Conservation (phyloP, 1,284 basidiomycete genomes). For the Boletus chippewaensis region DNA sequence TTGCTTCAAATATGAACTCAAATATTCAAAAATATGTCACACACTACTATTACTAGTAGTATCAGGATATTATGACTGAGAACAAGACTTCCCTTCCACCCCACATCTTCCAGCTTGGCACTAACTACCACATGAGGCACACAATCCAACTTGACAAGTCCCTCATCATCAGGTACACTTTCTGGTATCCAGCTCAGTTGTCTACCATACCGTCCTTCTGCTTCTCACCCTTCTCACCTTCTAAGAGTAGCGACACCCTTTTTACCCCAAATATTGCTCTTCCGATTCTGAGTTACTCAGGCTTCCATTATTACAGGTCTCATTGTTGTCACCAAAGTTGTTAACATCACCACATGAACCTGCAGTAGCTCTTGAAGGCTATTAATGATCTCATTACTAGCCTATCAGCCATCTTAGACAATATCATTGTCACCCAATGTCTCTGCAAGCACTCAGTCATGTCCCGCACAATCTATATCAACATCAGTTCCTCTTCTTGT, state of each 20-base stretch:
- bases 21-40: conserved; percentile 78
- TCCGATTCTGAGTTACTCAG: too few relatives aligned
- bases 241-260: too few relatives aligned
- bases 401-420: conserved; percentile 61
- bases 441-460: conserved; percentile 70
- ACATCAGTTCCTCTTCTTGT: conserved; percentile 68
- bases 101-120: conserved; percentile 85
- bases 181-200: not conserved
- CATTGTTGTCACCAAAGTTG: too few relatives aligned
- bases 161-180: conserved; percentile 72
- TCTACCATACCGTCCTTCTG: too few relatives aligned
- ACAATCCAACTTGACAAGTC: conserved; percentile 86
- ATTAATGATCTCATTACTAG: conserved; percentile 53
- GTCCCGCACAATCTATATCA: conserved; percentile 76
- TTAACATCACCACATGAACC: conserved; percentile 29
- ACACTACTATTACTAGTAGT: conserved; percentile 35
- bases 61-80: conserved; percentile 51
- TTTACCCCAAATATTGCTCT: too few relatives aligned
- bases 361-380: conserved; percentile 61
- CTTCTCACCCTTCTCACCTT: too few relatives aligned
- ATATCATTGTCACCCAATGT: conserved; percentile 72
- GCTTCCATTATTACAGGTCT: too few relatives aligned
- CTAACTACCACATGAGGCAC: conserved; percentile 94
- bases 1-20: conserved; percentile 74
- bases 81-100: conserved; percentile 54